Evolutionary conservation across 2,329 filamentous ascomycete genomes (phyloP).

Genomic region (Falciphora oryzae): DNA sequence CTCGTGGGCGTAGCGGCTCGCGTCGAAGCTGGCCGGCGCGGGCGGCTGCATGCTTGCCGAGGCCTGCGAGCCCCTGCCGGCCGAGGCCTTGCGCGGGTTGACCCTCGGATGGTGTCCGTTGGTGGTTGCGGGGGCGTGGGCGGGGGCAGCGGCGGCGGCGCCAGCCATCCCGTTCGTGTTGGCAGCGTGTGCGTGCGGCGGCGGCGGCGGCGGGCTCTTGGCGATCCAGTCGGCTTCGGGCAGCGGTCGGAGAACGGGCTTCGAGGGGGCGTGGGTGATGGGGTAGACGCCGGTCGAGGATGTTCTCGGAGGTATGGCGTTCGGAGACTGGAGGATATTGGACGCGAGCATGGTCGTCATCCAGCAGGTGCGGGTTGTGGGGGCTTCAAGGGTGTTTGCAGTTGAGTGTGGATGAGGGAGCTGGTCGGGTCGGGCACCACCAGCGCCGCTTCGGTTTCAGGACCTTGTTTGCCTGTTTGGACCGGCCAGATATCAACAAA

Average conservation of each 20-base stretch:
- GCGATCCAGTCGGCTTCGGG: slow-evolving; percentile 57
- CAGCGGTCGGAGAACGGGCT: slow-evolving; percentile 45
- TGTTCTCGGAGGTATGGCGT: slow-evolving; percentile 66
- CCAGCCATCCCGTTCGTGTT: slow-evolving; percentile 11
- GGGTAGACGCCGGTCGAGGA: slow-evolving; percentile 50
- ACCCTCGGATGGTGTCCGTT: slow-evolving; percentile 9
- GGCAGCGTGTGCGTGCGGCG: neutral
- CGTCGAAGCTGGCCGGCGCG: slow-evolving; percentile 38
- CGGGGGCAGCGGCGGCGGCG: slow-evolving; percentile 12
- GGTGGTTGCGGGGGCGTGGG: neutral
- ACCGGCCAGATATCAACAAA: no score
- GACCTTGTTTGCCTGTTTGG: no score
- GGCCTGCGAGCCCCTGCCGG: slow-evolving; percentile 1
- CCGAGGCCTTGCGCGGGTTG: no score
- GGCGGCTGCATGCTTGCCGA: slow-evolving; percentile 27
- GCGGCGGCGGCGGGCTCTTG: slow-evolving; percentile 16
- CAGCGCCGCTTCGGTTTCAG: no score
- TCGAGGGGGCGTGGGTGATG: slow-evolving; percentile 20
- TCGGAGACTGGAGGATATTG: slow-evolving; percentile 46
- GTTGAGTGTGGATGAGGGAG: no score
- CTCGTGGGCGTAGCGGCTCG: slow-evolving; percentile 46
- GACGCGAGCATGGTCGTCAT: slow-evolving; percentile 18
- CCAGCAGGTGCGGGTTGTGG: no score
- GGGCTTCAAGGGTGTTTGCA: no score
- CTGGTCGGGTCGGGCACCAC: no score